Evolutionary conservation across 306 rosid genomes (phyloP).

Genomic region (Spatholobus suberectus): DNA sequence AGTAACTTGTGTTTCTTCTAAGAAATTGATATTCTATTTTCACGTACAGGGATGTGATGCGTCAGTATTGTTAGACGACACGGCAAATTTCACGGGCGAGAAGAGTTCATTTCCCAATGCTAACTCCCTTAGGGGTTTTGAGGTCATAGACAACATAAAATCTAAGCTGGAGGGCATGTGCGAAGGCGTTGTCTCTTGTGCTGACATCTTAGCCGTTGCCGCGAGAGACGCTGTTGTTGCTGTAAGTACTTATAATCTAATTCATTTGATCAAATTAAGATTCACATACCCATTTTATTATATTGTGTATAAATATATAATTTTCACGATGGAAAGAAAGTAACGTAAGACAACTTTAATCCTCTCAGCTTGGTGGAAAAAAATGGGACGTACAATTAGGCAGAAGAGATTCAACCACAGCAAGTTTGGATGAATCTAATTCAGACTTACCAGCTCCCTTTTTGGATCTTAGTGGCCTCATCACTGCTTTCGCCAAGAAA

Average conservation of each 20-base stretch:
- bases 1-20: too few species aligned
- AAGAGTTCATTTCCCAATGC: slow-evolving; percentile 51
- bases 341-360: background rate
- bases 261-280: too few species aligned
- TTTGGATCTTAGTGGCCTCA: slow-evolving; percentile 47
- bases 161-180: slow-evolving; percentile 43
- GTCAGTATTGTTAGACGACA: slow-evolving; percentile 58
- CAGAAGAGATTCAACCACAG: slow-evolving; percentile 62
- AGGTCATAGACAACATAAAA: slow-evolving; percentile 56
- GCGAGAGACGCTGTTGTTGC: slow-evolving; percentile 54
- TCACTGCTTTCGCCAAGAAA: slow-evolving; percentile 48
- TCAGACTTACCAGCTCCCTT: slow-evolving; percentile 56
- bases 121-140: slow-evolving; percentile 55
- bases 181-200: slow-evolving; percentile 56
- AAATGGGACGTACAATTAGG: slow-evolving; percentile 54
- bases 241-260: slow-evolving; percentile 41
- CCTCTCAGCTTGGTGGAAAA: slow-evolving; percentile 47
- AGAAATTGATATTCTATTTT: background rate
- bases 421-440: slow-evolving; percentile 48
- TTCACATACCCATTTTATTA: too few species aligned
- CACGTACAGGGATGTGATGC: slow-evolving; percentile 67
- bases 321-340: background rate
- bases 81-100: slow-evolving; percentile 44
- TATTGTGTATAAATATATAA: too few species aligned
- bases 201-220: slow-evolving; percentile 58